Base-by-base conservation (phyloP, 495 filamentous ascomycete genomes). In the Xylaria acuta region DNA sequence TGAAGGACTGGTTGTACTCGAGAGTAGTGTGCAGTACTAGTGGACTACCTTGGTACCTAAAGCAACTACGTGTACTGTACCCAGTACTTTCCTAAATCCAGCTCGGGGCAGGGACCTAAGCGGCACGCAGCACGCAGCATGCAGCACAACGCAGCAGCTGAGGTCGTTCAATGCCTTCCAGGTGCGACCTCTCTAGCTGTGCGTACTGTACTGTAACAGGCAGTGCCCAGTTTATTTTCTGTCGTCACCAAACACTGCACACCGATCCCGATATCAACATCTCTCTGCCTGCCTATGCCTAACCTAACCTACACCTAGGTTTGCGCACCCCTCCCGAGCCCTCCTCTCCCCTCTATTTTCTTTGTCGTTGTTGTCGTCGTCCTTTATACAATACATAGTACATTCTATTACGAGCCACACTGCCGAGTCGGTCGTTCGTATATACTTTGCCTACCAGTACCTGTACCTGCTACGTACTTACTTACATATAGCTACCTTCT, bases 221-320 rank as follows among this genome's bases (percentile, higher is more conserved):
- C 25, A 16, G 51, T 32, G 11, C 25, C 51, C 25, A 56, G 25
- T 56, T 56, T 56, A 54, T 27, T 56, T 56, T 56, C 27, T 18
- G 27, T 56, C 53, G 53, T 56, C 27, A 56, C 53, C 53, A 32
- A 32, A 18, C 45, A 47, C 22, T 54, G 51, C 51, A 56, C 53
- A 56, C 53, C 53, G 51, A 54, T 54, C 51, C 51, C 51, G 12
- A 54, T 16, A 54, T 54, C 51, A 54, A 54, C 51, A 54, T 54
- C 25, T 22, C 38, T 51, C 20, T 25, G 47, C 47, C 47, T 51
- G n/a, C 47, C 47, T 51, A 25, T 18, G 14, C 53, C 53, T 56
- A 32, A 12, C 53, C 53, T 30, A 32, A 51, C 7, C 3, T 54
- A 30, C 47, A 25, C 1, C 0, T 54, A 54, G 51, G 22, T 4